A percentile compares a stretch with the other conserved stretches of the same genome.
Evolutionary conservation across 2,329 filamentous ascomycete species (phyloP).

Genomic region (Tolypocladium album): DNA sequence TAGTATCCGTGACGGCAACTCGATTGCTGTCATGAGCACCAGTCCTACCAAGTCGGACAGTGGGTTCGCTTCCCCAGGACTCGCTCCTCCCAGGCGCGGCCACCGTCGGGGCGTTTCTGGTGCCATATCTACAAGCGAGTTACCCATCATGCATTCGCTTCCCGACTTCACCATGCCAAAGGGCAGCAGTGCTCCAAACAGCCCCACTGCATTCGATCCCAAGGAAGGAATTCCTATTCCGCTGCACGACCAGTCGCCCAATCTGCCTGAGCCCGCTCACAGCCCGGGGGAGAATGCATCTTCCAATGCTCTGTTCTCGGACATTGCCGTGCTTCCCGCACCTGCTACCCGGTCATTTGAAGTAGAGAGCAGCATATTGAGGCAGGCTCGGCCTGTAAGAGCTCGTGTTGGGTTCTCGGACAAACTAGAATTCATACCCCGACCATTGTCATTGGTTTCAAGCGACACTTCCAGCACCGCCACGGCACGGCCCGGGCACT

Average conservation of each 20-base stretch:
- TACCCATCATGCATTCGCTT: slow-evolving; percentile 57
- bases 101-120: slow-evolving; percentile 65
- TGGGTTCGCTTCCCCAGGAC: slow-evolving; percentile 45
- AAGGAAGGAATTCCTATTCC: slow-evolving; percentile 12
- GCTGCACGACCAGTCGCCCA: slow-evolving; percentile 3
- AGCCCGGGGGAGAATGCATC: background rate
- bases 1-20: slow-evolving; percentile 46
- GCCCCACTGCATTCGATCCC: slow-evolving; percentile 37
- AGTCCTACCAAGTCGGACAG: slow-evolving; percentile 57
- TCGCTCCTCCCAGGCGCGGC: slow-evolving; percentile 43
- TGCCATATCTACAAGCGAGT: slow-evolving; percentile 75
- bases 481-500: slow-evolving; percentile 60
- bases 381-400: slow-evolving; percentile 29
- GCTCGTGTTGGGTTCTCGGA: slow-evolving; percentile 76
- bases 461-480: slow-evolving; percentile 73
- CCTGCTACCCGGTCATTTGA: slow-evolving; percentile 4
- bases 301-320: background rate
- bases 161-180: slow-evolving; percentile 39
- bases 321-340: background rate
- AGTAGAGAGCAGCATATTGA: slow-evolving; percentile 6
- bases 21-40: slow-evolving; percentile 52
- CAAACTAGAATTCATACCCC: slow-evolving; percentile 70
- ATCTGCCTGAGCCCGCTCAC: slow-evolving; percentile 4
- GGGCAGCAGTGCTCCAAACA: slow-evolving; percentile 55
- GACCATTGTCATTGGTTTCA: slow-evolving; percentile 74